Evolutionary conservation across 2,329 filamentous ascomycete species (phyloP), one percentile per base, ranked within the genome.

Genomic region (Exophiala dermatitidis): DNA sequence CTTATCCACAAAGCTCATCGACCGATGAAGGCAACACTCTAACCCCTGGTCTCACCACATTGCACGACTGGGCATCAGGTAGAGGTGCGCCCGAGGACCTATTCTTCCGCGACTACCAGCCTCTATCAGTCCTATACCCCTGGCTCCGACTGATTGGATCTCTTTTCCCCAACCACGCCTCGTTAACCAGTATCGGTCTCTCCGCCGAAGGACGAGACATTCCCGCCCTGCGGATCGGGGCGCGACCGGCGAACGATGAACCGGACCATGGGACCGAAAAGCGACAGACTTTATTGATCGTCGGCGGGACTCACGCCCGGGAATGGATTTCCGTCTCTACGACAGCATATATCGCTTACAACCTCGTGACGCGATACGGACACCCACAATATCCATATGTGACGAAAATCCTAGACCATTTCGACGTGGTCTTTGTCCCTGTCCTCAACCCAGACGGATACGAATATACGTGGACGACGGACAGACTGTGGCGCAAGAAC

Each of bases 301-400:
- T 84, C 3, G 93, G 89, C 50, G 91, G 91, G 46, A 77, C 87
- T n/a, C 93, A 97, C 69, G 91, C 90, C 2, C 82, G 93, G 36
- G 93, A 98, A 74, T 98, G 93, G 93, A 95, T 98, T 60, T 88
- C 89, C 44, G 90, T 86, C 0, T 93, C 85, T 64, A 95, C 90
- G 0, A 88, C 94, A 48, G 94, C 86, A 64, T 97, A 95, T 64
- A 74, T 95, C 31, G 89, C 91, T 6, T 95, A 93, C 80, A 87
- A 82, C 10, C 77, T 97, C 45, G 87, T 95, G 63, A 90, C 86
- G 0, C 81, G 83, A 3, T 94, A 91, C 68, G 87, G 86, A 52
- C 88, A 61, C n/a, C 43, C 53, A 26, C 52, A 88, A 79, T 70
- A 78, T 65, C 58, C 77, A 73, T 70, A 70, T 8, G 84, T 94